Conservation (phyloP, 495 filamentous ascomycete genomes). For the Glutinoglossum americanum region DNA sequence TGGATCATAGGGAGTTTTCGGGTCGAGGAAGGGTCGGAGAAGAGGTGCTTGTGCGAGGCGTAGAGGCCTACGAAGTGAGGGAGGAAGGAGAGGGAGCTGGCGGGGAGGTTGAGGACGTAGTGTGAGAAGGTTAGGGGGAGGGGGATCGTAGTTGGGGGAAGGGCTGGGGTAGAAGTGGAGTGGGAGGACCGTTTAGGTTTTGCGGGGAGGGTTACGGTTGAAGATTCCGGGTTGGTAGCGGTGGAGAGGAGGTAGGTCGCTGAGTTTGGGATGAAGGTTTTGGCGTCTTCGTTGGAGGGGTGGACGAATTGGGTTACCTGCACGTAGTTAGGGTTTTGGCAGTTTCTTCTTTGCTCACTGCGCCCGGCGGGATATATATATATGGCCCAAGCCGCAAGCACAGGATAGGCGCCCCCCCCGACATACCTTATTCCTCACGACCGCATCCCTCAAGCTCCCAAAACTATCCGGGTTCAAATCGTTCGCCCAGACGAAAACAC, state of each 20-base stretch:
- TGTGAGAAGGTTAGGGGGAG: constrained; percentile 56
- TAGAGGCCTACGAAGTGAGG: constrained; percentile 73
- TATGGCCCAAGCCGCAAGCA: background rate
- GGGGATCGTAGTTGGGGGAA: constrained; percentile 16
- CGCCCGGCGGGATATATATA: too few species aligned
- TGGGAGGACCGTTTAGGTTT: constrained; percentile 11
- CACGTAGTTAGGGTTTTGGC: background rate
- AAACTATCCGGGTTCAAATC: constrained; percentile 87
- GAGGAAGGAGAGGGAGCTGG: constrained; percentile 66
- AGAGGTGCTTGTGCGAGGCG: constrained; percentile 37
- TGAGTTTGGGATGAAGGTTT: constrained; percentile 51
- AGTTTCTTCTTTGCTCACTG: constrained; percentile 3
- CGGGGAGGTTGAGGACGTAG: constrained; percentile 95
- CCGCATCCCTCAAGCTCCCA: constrained; percentile 42
- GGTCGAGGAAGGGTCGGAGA: constrained; percentile 28
- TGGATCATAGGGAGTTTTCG: constrained; percentile 59
- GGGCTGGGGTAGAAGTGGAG: background rate
- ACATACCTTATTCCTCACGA: constrained; percentile 61
- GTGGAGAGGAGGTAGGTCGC: constrained; percentile 34
- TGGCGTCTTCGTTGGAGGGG: constrained; percentile 61
- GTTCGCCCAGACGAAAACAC: constrained; percentile 90
- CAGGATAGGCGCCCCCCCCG: background rate
- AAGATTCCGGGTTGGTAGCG: background rate
- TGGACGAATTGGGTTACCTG: constrained; percentile 53
- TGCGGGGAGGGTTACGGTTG: background rate